Conservation (phyloP, 2,329 filamentous ascomycete species). For the Cercospora berteroae region DNA sequence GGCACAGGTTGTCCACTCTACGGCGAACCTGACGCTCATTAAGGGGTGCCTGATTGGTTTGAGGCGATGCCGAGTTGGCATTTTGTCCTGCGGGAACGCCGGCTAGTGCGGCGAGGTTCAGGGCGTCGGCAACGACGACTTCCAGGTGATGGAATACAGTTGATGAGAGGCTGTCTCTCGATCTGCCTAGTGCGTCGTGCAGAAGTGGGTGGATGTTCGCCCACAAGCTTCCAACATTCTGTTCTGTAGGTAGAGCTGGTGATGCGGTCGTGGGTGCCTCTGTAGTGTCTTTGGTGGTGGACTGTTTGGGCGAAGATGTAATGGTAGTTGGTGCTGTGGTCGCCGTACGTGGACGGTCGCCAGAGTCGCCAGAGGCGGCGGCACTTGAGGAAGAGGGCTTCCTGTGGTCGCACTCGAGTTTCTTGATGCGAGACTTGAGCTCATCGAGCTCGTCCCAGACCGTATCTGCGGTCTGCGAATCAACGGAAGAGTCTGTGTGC, state of each 20-base stretch:
- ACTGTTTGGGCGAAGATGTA: constrained; percentile 80
- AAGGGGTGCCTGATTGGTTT: constrained; percentile 56
- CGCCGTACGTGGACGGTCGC: constrained; percentile 84
- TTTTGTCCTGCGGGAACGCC: constrained; percentile 62
- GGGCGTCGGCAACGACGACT: constrained; percentile 74
- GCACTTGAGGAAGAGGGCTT: constrained; percentile 78
- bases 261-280: constrained; percentile 28
- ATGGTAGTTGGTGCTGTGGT: constrained; percentile 88
- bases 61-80: constrained; percentile 64
- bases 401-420: constrained; percentile 78
- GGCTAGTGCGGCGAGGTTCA: constrained; percentile 75
- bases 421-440: constrained; percentile 86
- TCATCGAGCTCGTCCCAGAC: constrained; percentile 98
- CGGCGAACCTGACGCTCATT: constrained; percentile 83
- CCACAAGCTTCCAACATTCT: constrained; percentile 41
- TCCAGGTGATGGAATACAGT: constrained; percentile 79
- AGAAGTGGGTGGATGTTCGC: constrained; percentile 72
- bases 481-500: constrained; percentile 63
- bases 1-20: constrained; percentile 89
- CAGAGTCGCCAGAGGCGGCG: constrained; percentile 69
- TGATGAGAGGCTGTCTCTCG: constrained; percentile 65
- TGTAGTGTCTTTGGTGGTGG: constrained; percentile 48
- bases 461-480: constrained; percentile 84
- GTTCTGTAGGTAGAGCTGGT: constrained; percentile 9
- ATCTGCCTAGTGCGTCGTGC: constrained; percentile 75